phyloP scores from a whole-genome alignment of 163 green algal species.

The Dunaliella salina region DNA sequence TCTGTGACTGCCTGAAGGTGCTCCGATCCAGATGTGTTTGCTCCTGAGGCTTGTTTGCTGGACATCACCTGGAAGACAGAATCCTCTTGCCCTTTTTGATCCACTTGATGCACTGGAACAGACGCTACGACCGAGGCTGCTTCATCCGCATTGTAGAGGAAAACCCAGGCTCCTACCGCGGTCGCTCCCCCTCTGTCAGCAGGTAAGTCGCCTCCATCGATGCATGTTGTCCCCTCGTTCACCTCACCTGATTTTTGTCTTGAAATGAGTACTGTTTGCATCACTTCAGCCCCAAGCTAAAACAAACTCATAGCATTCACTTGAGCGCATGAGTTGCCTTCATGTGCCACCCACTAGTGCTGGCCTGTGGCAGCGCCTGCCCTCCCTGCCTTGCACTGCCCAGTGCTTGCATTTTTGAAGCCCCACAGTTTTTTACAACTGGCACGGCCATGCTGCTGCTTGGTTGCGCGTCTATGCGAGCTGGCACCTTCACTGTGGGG shows the following conservation, averaged over 20 bases:
- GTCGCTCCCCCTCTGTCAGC: neutral
- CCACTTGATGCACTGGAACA: neutral
- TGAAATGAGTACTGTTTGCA: neutral
- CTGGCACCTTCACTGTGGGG: no score
- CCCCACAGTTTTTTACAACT: no score
- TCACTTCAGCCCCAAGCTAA: neutral
- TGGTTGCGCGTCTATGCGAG: no score
- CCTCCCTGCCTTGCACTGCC: no score
- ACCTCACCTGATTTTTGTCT: neutral
- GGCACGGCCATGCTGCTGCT: no score
- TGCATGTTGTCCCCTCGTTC: neutral
- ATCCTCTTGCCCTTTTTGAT: neutral
- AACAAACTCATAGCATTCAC: neutral
- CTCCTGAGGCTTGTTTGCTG: neutral
- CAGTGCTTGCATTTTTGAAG: no score
- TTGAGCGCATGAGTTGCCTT: no score
- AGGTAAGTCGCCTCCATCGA: neutral
- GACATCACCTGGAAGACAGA: neutral
- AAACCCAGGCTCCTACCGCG: neutral
- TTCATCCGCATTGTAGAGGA: slow-evolving; percentile 36
- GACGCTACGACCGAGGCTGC: slow-evolving; percentile 23
- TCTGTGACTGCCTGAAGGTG: no score
- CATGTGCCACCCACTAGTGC: no score
- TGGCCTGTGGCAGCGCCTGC: no score
- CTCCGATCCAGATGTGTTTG: neutral